Evolutionary conservation across 2,329 filamentous ascomycete species (phyloP).

Genomic region (Beauveria brongniartii): DNA sequence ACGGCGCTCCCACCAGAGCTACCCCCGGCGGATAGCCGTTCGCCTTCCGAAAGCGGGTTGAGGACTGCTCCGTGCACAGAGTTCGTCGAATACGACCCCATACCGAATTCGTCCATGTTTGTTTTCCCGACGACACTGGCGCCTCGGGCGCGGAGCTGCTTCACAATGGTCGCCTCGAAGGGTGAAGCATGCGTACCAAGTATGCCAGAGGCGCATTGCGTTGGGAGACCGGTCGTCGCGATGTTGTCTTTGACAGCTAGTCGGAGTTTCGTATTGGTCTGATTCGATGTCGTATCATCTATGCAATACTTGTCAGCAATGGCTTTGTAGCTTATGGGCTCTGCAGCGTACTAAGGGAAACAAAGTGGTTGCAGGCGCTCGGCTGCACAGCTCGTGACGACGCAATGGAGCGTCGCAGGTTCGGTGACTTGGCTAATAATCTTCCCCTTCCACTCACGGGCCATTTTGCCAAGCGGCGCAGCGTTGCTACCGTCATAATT

Average conservation of each 20-base stretch:
- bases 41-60: conserved; percentile 34
- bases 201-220: conserved; percentile 76
- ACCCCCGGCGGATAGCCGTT: conserved; percentile 62
- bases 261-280: conserved; percentile 23
- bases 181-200: conserved; percentile 65
- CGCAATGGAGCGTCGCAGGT: not conserved
- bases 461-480: conserved; percentile 18
- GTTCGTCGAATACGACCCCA: conserved; percentile 77
- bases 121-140: conserved; percentile 67
- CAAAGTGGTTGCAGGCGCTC: conserved; percentile 30
- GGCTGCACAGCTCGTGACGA: conserved; percentile 13
- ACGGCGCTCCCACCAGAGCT: conserved; percentile 93
- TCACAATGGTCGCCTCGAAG: conserved; percentile 74
- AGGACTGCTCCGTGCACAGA: conserved; percentile 60
- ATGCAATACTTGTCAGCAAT: not conserved
- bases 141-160: conserved; percentile 55
- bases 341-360: conserved; percentile 19
- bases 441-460: not conserved
- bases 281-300: not conserved
- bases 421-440: not conserved
- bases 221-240: conserved; percentile 54
- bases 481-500: conserved; percentile 25
- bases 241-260: conserved; percentile 75
- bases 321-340: not conserved
- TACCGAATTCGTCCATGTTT: conserved; percentile 93